These are phyloP conservation scores for Zasmidium angulare DNA, from an alignment of 2,329 filamentous ascomycete genomes.

Conservation along the genomic window DNA sequence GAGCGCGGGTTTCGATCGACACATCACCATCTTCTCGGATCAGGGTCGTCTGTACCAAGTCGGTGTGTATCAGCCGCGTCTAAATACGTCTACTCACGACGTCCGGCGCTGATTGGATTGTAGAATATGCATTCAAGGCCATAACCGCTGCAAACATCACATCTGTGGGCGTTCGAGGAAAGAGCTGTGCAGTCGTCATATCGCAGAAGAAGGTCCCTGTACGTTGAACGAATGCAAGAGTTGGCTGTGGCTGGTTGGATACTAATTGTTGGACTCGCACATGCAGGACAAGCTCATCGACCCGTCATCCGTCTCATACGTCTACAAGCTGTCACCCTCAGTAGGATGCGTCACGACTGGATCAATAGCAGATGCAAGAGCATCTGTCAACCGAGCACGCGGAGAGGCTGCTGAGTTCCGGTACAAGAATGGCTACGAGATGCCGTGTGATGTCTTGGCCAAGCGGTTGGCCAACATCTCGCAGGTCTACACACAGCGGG, in stretches of 20 bases:
- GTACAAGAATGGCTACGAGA: constrained; percentile 99
- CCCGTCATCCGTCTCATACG: constrained; percentile 91
- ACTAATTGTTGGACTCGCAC: constrained; percentile 18
- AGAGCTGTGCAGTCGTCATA: constrained; percentile 93
- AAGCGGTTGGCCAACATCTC: constrained; percentile 99
- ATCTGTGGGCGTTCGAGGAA: constrained; percentile 91
- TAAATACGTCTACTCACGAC: background rate
- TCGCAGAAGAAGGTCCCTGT: constrained; percentile 99
- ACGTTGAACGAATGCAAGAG: constrained; percentile 44
- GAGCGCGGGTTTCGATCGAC: constrained; percentile 91
- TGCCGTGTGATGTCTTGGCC: constrained; percentile 94
- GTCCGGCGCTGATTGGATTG: constrained; percentile 20
- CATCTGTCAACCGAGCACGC: constrained; percentile 87
- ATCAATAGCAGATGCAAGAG: constrained; percentile 94
- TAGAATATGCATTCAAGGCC: constrained; percentile 99
- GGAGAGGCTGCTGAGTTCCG: constrained; percentile 95
- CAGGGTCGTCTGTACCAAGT: constrained; percentile 99
- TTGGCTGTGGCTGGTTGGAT: background rate
- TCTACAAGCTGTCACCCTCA: constrained; percentile 94
- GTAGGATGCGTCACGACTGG: constrained; percentile 98
- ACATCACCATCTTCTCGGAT: constrained; percentile 99
- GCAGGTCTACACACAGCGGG: constrained; percentile 97
- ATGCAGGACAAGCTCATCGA: constrained; percentile 98
- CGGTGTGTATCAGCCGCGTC: constrained; percentile 62
- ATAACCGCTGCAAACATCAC: constrained; percentile 99